Percentiles rank a stretch among this genome's conserved stretches.
phyloP scores from a whole-genome alignment of 352 stramenopile species.

The Phytophthora fragariaefolia region DNA sequence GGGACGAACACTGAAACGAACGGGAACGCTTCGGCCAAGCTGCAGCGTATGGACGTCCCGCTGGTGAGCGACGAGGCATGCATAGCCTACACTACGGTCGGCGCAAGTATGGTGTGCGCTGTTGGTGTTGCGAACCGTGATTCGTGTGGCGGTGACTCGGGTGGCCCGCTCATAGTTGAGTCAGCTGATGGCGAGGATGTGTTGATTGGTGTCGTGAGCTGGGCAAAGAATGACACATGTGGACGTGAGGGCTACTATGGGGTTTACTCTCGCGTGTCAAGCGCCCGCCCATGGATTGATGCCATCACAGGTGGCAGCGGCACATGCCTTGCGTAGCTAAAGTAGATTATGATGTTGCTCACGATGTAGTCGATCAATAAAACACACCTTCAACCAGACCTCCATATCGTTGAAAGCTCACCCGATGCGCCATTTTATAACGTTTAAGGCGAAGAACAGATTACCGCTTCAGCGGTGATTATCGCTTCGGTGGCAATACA shows the following conservation, averaged over 20 bases:
- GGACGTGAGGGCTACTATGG: conserved; percentile 48
- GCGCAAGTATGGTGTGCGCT: conserved; percentile 58
- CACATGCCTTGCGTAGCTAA: conserved; percentile 14
- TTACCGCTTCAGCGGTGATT: no score
- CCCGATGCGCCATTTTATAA: no score
- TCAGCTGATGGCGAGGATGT: conserved; percentile 22
- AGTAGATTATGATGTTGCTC: no score
- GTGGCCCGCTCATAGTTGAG: conserved; percentile 50
- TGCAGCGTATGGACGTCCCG: conserved; percentile 44
- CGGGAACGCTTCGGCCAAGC: conserved; percentile 29
- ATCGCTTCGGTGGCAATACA: no score
- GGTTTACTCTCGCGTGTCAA: conserved; percentile 61
- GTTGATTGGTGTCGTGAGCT: conserved; percentile 56
- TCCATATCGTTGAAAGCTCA: no score
- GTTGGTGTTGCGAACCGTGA: conserved; percentile 42
- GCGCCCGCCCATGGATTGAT: conserved; percentile 46
- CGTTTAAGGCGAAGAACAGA: no score
- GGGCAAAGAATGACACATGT: conserved; percentile 47
- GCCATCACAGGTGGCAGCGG: conserved; percentile 10
- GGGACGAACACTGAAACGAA: conserved; percentile 29
- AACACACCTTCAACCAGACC: no score
- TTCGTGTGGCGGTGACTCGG: conserved; percentile 60
- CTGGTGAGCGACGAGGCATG: conserved; percentile 43
- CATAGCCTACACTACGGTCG: conserved; percentile 24
- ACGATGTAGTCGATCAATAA: no score